Conservation (phyloP, 2,329 filamentous ascomycete genomes). For the Aspergillus vadensis region DNA sequence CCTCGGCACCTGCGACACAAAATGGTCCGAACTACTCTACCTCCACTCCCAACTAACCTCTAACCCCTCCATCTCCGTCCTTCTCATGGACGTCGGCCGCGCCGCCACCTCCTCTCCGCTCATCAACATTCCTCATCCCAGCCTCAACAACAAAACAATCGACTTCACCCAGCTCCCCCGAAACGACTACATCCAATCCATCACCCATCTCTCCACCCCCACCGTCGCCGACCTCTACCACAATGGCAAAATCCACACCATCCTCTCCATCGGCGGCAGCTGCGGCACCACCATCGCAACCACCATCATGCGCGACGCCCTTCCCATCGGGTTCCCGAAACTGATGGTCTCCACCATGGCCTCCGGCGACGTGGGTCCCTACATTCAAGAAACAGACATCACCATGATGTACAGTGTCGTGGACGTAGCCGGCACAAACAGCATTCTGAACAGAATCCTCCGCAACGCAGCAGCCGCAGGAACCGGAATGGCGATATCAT, state of each 20-base stretch:
- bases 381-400: conserved; percentile 70
- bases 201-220: conserved; percentile 53
- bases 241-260: conserved; percentile 52
- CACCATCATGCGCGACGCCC: conserved; percentile 60
- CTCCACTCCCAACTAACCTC: conserved; percentile 47
- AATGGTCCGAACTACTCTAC: conserved; percentile 61
- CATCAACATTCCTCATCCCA: conserved; percentile 52
- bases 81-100: conserved; percentile 17
- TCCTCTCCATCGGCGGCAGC: conserved; percentile 64
- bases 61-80: conserved; percentile 42
- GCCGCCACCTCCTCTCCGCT: conserved; percentile 42
- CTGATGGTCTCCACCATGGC: conserved; percentile 71
- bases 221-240: conserved; percentile 46
- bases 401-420: conserved; percentile 72
- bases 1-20: conserved; percentile 67
- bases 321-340: conserved; percentile 70
- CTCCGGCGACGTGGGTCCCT: conserved; percentile 64
- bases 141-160: conserved; percentile 27
- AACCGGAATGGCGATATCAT: conserved; percentile 58
- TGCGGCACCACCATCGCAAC: conserved; percentile 64
- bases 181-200: conserved; percentile 58
- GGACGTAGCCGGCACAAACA: conserved; percentile 68
- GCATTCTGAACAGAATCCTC: conserved; percentile 59
- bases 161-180: conserved; percentile 43
- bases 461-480: conserved; percentile 66